A percentile compares a stretch with the other conserved stretches of the same genome.
Evolutionary conservation across 495 filamentous ascomycete genomes (phyloP).

Genomic region (Cenococcum geophilum): DNA sequence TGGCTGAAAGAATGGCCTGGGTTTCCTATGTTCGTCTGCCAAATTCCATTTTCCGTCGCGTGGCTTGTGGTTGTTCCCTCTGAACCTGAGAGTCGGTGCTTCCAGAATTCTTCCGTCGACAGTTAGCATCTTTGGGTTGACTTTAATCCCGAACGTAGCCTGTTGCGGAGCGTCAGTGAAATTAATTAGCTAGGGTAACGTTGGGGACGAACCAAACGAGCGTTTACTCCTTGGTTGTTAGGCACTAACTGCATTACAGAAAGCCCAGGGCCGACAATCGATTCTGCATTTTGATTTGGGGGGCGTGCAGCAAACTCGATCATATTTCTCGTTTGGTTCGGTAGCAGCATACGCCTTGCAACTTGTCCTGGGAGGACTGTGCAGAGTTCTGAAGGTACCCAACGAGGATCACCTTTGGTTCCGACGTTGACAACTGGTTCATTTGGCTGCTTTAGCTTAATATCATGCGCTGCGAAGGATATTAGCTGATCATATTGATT

Average conservation of each 20-base stretch:
- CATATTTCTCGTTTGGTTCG: slow-evolving; percentile 57
- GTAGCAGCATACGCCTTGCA: slow-evolving; percentile 48
- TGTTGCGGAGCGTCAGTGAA: slow-evolving; percentile 21
- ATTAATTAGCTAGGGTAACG: slow-evolving; percentile 29
- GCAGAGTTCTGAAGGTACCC: slow-evolving; percentile 62
- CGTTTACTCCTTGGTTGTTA: slow-evolving; percentile 5
- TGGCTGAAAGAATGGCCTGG: slow-evolving; percentile 17
- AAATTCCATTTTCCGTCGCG: slow-evolving; percentile 54
- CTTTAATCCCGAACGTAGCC: slow-evolving; percentile 51
- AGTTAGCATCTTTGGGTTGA: slow-evolving; percentile 52
- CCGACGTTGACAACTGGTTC: slow-evolving; percentile 69
- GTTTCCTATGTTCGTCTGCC: slow-evolving; percentile 29
- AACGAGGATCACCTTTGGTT: slow-evolving; percentile 50
- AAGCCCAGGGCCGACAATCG: slow-evolving; percentile 54
- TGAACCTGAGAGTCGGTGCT: slow-evolving; percentile 52
- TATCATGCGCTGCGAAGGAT: slow-evolving; percentile 42
- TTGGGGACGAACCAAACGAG: slow-evolving; percentile 4
- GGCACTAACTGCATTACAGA: slow-evolving; percentile 42
- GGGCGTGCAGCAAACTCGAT: slow-evolving; percentile 61
- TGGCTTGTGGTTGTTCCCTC: slow-evolving; percentile 30
- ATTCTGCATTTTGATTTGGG: slow-evolving; percentile 59
- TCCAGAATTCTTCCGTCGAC: slow-evolving; percentile 58
- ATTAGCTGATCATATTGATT: neutral
- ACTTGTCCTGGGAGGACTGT: slow-evolving; percentile 61
- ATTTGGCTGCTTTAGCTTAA: slow-evolving; percentile 35